Evolutionary conservation across 169 alveolate species (phyloP), one percentile per base, ranked within the genome.

Genomic region (Perkinsus marinus): DNA sequence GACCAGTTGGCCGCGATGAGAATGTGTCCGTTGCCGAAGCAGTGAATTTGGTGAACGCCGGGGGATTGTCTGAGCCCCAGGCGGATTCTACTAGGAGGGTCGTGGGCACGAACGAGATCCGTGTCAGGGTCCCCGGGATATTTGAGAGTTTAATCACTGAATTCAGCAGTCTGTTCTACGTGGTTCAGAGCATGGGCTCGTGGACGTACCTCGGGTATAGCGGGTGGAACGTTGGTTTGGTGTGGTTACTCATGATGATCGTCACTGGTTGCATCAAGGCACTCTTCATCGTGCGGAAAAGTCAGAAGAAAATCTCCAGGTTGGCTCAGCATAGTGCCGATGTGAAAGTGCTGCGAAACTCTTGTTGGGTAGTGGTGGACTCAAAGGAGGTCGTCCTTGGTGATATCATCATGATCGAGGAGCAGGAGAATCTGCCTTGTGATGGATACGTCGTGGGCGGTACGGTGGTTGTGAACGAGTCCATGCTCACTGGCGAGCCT

Each of bases 401-500:
- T 16, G 79, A 57, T 26, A 57, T 57, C 79, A 26, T 57, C 0
- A 57, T 57, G 79, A 26, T 57, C 37, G 79, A 57, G 22, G 79
- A 57, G 37, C 79, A 57, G 22, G 79, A 57, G 79, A 13, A 57
- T 57, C 34, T 90, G 5, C 79, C 69, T 0, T 90, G 91, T 37
- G 91, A 90, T 57, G 43, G 91, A 7, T 43, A 39, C 16, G 39
- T 90, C 26, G 10, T 41, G 68, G 68, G 0, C 16, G 91, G 91
- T 39, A n/a, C 30, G 0, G 69, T 90, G 7, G 91, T 90, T 68
- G 91, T 39, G 0, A 90, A 90, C 69, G 91, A 90, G n/a, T 37
- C 68, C 39, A 90, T 39, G 43, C 69, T 90, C 41, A 90, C 91
- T n/a, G 91, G 91, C 0, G 91, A 90, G 68, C 69, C 91, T 30